Percentiles rank a stretch among this genome's conserved stretches.
Evolutionary conservation across 2,329 filamentous ascomycete species (phyloP).

Genomic region (Calonectria hawksworthii): DNA sequence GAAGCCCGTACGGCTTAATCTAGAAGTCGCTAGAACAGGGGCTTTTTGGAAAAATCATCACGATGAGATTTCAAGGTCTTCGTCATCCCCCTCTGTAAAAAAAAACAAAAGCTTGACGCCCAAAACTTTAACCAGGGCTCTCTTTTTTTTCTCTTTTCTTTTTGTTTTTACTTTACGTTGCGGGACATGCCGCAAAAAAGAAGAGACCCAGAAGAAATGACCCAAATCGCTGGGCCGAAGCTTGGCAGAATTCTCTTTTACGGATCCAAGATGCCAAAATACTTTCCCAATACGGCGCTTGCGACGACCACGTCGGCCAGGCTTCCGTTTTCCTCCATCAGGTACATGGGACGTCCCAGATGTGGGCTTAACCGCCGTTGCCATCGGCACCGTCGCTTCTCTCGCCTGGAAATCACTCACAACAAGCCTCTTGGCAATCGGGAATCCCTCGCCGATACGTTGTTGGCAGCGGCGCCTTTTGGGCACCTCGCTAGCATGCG

Average conservation of each 20-base stretch:
- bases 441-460: background rate
- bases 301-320: background rate
- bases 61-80: background rate
- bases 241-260: background rate
- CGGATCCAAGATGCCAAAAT: background rate
- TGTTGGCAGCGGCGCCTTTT: background rate
- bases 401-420: background rate
- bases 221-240: conserved; percentile 11
- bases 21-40: conserved; percentile 6
- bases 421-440: background rate
- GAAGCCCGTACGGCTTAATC: background rate
- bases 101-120: background rate
- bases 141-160: background rate
- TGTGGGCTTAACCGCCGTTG: conserved; percentile 3
- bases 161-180: background rate
- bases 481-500: background rate
- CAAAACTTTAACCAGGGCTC: background rate
- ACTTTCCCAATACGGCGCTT: background rate
- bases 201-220: background rate
- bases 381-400: background rate
- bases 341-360: background rate
- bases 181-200: conserved; percentile 4
- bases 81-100: background rate
- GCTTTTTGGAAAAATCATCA: background rate
- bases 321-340: background rate